phyloP scores from a whole-genome alignment of 768 basidiomycete species.

The Lactarius hatsudake region DNA sequence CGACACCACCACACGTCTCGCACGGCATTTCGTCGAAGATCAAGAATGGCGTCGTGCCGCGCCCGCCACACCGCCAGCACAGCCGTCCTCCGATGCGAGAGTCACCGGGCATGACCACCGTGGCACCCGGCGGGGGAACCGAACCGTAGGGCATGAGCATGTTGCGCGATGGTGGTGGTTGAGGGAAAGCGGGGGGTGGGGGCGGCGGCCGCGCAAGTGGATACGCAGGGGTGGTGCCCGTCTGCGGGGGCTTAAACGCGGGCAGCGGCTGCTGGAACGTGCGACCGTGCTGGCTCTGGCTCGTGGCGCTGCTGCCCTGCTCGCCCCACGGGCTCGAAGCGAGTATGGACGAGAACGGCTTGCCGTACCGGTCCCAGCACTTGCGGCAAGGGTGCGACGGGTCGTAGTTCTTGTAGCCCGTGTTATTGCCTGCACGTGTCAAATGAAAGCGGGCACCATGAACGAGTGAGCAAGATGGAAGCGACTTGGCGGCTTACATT shows the following conservation, averaged over 20 bases:
- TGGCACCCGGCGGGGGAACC: slow-evolving; percentile 40
- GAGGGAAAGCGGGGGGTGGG: neutral
- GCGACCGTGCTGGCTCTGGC: slow-evolving; percentile 9
- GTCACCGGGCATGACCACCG: slow-evolving; percentile 62
- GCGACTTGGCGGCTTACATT: slow-evolving; percentile 47
- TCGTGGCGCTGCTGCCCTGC: neutral
- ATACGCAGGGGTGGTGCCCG: neutral
- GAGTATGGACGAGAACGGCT: slow-evolving; percentile 58
- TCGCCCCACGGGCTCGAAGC: slow-evolving; percentile 48
- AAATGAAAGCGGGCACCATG: neutral
- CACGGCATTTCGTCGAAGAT: slow-evolving; percentile 56
- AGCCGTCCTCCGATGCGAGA: slow-evolving; percentile 61
- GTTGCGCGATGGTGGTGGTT: neutral
- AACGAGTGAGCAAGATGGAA: neutral
- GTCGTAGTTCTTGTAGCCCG: slow-evolving; percentile 69
- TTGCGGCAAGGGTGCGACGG: slow-evolving; percentile 63
- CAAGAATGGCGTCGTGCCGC: slow-evolving; percentile 50
- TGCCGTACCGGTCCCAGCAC: slow-evolving; percentile 73
- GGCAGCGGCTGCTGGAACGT: slow-evolving; percentile 29
- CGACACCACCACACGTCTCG: slow-evolving; percentile 59
- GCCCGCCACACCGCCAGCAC: slow-evolving; percentile 66
- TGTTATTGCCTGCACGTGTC: slow-evolving; percentile 56
- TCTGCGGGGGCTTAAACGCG: slow-evolving; percentile 22
- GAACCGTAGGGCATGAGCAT: slow-evolving; percentile 29
- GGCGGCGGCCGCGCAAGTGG: neutral